Base-by-base conservation (phyloP, 257 asterid genomes). In the Oldenlandia corymbosa region DNA sequence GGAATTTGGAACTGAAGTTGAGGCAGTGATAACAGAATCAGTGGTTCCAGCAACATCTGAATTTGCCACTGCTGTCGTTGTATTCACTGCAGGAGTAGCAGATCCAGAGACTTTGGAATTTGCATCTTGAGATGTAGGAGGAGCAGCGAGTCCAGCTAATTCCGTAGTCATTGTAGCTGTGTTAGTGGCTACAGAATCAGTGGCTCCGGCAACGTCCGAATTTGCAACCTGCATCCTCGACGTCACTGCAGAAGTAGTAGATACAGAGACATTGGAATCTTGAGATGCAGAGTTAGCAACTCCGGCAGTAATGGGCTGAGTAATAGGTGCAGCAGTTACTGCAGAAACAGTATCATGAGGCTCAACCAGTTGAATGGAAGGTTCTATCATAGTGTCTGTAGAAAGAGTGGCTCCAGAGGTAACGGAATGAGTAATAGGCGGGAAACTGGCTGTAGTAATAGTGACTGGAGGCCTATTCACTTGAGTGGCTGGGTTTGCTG, bases 171-270 rank as follows among this genome's bases (percentile, higher is more conserved):
- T 32, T 23, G 61, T 37, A 27, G 65, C 10, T 4, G 24, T 11
- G 37, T 18, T 14, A 14, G 32, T 10, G 32, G 3, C 55, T 17
- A 7, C 42, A 21, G 71, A 4, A 52, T 23, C 9, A 21, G 30
- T 30, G 46, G 79, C 58, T 71, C 74, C 75, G 16, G 28, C 24
- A 32, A 21, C 69, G 14, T 21, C 42, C 16, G 42, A 7, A 52
- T 60, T 28, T 18, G 54, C 27, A 41, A 20, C 62, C 2, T 34
- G 30, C 24, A 9, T 26, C 6, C 36, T 31, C n/a, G 45, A 13
- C 26, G 42, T 39, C 51, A 42, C 5, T 51, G 51, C 43, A 51
- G 50, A 10, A 47, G 23, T 67, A 23, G 26, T 0, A 42, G 26
- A n/a, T 5, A 5, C 6, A 5, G 52, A 45, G 43, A 59, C 52